Evolutionary conservation across 2,329 filamentous ascomycete genomes (phyloP), one percentile per base, ranked within the genome.

Genomic region (Xylaria sp.): DNA sequence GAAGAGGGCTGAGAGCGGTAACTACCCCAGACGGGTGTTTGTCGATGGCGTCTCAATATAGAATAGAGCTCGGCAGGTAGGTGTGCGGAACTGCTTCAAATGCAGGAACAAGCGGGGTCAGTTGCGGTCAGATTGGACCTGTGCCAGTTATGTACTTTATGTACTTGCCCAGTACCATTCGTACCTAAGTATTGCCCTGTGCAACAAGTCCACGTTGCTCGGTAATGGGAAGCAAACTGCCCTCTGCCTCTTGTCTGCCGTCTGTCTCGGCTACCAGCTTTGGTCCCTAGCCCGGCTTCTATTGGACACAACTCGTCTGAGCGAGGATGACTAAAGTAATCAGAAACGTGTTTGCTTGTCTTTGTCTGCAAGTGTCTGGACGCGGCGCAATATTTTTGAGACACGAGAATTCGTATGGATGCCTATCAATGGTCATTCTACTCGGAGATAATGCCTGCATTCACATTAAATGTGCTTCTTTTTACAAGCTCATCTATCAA

Each of bases 251-350:
- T 65, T 45, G 29, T 60, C 29, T 58, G n/a, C 44, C 49, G 59
- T 60, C 65, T 64, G 60, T 67, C 60, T 67, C 65, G 65, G 65
- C 60, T 67, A 51, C 65, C 50, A 56, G 44, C 65, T 63, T 67
- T 10, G 44, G 38, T 47, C 22, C 47, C 38, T 15, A 27, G 20
- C 45, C 9, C 20, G 38, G 45, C 33, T 31, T 31, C 29, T 39
- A 50, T 49, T 62, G 31, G 11, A 22, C 29, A 29, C 22, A 20
- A 3, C 22, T 22, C 25, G 13, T 20, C 20, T 22, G 7, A 25
- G 15, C 13, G 27, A 53, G 4, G 22, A 36, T 29, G 25, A n/a
- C 36, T 27, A 22, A 59, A 15, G 9, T 51, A 57, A 20, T 31
- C 10, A 27, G 25, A 47, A 50, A 22, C 13, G 17, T 39, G 38